phyloP scores from a whole-genome alignment of 148 eudicot species.

The Spergularia bocconei region DNA sequence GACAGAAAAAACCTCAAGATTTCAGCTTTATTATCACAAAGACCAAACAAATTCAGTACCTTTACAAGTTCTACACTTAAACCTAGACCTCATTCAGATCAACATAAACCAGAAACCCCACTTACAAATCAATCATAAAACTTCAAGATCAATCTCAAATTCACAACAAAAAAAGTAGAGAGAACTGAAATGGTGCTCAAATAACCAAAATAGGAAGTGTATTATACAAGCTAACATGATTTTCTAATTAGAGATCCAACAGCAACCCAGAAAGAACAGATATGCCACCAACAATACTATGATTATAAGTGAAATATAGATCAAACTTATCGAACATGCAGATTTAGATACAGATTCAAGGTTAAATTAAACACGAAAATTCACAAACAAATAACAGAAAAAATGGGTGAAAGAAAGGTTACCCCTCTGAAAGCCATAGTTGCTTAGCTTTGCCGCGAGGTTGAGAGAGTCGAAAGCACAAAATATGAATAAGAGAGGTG shows the following conservation, averaged over 20 bases:
- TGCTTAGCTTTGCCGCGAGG: slow-evolving; percentile 29
- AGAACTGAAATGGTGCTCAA: no score
- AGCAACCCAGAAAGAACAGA: not conserved
- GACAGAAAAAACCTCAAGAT: not conserved
- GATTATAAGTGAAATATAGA: not conserved
- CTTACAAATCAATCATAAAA: no score
- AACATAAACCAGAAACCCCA: not conserved
- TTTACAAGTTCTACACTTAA: not conserved
- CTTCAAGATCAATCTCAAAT: not conserved
- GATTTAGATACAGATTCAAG: not conserved
- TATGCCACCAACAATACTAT: not conserved
- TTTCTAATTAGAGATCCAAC: not conserved
- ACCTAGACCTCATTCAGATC: not conserved
- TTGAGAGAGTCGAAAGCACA: not conserved
- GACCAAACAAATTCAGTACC: not conserved
- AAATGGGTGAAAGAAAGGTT: not conserved
- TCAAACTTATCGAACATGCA: slow-evolving; percentile 4
- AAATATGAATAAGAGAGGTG: not conserved
- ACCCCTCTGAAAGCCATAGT: slow-evolving; percentile 62
- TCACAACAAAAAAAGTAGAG: not conserved
- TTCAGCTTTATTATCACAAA: not conserved
- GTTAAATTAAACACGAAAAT: not conserved
- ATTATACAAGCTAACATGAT: not conserved
- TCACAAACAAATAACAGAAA: not conserved
- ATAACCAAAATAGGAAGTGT: no score